Conservation (phyloP, 768 basidiomycete species). For the Rubroboletus pulcherrimus region DNA sequence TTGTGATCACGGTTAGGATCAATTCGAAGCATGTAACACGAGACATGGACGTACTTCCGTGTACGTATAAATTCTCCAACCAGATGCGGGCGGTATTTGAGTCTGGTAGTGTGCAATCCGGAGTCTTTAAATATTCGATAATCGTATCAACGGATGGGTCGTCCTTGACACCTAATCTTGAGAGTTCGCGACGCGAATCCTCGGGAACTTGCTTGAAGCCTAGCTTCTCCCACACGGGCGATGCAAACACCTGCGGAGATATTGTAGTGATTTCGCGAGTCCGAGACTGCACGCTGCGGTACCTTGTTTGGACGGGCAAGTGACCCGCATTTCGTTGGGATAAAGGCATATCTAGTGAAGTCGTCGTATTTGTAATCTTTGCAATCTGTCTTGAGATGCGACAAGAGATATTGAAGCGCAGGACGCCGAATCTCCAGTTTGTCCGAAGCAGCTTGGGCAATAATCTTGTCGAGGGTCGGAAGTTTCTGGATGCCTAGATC, state of each 20-base stretch:
- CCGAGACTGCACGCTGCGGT: neutral
- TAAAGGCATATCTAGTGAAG: slow-evolving; percentile 7
- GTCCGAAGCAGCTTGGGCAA: slow-evolving; percentile 7
- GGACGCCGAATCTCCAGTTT: neutral
- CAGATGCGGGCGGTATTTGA: neutral
- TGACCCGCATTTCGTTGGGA: slow-evolving; percentile 8
- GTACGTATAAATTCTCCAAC: slow-evolving; percentile 5
- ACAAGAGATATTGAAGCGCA: slow-evolving; percentile 13
- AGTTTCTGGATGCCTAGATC: slow-evolving; percentile 1
- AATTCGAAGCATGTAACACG: neutral
- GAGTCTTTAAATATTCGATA: neutral
- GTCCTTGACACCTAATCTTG: slow-evolving; percentile 11
- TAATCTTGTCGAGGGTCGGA: slow-evolving; percentile 5
- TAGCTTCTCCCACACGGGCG: slow-evolving; percentile 3
- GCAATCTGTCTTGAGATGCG: slow-evolving; percentile 6
- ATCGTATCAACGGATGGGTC: neutral
- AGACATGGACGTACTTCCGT: slow-evolving; percentile 8
- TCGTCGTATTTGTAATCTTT: slow-evolving; percentile 8
- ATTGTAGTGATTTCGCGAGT: neutral
- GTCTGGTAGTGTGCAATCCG: slow-evolving; percentile 1
- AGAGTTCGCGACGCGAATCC: neutral
- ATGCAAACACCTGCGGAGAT: slow-evolving; percentile 7
- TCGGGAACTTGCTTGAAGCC: slow-evolving; percentile 8
- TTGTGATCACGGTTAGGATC: neutral
- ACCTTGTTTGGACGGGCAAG: slow-evolving; percentile 12